Evolutionary conservation across 73 alveolate genomes (phyloP).

Genomic region (Blepharisma stoltei): DNA sequence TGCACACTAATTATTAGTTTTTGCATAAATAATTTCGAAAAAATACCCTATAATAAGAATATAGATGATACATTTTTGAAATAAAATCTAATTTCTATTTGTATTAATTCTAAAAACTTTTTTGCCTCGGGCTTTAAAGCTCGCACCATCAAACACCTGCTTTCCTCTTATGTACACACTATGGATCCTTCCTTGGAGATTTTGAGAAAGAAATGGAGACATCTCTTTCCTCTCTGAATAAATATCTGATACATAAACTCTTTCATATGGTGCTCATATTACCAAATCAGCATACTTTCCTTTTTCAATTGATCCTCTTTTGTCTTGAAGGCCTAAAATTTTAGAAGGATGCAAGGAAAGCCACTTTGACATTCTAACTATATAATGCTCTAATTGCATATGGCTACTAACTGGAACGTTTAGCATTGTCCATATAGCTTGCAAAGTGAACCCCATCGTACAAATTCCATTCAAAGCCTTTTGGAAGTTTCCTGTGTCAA

Average conservation of each 20-base stretch:
- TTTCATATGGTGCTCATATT: not conserved
- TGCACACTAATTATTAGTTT: too few relatives aligned
- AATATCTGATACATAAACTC: not conserved
- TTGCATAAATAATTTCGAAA: too few relatives aligned
- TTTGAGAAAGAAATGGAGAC: not conserved
- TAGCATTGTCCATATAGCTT: constrained; percentile 9
- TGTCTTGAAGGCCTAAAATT: not conserved
- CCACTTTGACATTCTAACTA: not conserved
- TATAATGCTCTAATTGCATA: not conserved
- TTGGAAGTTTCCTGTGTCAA: not conserved
- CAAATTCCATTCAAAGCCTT: not conserved
- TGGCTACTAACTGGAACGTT: not conserved
- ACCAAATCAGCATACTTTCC: not conserved
- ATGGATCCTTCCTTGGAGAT: not conserved
- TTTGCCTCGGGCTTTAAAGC: constrained; percentile 12
- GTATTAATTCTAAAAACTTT: not conserved
- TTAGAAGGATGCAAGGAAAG: not conserved
- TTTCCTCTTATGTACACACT: not conserved
- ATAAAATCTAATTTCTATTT: too few relatives aligned
- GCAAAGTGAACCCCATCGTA: not conserved
- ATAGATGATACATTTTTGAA: too few relatives aligned
- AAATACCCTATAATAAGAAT: too few relatives aligned
- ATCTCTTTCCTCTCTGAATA: not conserved
- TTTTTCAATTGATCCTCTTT: not conserved
- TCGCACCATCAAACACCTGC: not conserved